Evolutionary conservation across 352 stramenopile genomes (phyloP).

Genomic region (Phytophthora ohioensis): DNA sequence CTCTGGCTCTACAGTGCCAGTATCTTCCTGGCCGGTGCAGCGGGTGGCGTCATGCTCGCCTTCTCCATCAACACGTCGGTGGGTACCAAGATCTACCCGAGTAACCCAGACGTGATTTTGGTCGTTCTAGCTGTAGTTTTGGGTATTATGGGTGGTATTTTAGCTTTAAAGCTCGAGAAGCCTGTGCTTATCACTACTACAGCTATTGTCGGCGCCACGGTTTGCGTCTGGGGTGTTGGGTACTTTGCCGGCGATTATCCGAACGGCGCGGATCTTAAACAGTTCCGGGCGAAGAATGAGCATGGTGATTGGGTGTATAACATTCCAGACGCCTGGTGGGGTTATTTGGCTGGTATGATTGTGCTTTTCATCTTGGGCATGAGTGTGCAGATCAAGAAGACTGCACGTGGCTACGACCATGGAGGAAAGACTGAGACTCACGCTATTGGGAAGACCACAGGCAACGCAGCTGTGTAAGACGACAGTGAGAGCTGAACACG

Average conservation of each 20-base stretch:
- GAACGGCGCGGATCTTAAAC: constrained; percentile 61
- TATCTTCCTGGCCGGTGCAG: constrained; percentile 59
- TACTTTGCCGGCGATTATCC: constrained; percentile 78
- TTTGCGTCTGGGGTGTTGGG: constrained; percentile 65
- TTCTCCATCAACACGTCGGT: constrained; percentile 62
- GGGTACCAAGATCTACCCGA: constrained; percentile 58
- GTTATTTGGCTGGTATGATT: constrained; percentile 67
- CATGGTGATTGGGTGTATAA: constrained; percentile 66
- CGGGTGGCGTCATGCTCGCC: constrained; percentile 58
- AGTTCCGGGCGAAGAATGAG: constrained; percentile 48
- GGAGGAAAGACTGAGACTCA: constrained; percentile 41
- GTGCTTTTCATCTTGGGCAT: constrained; percentile 69
- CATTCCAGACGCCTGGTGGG: constrained; percentile 79
- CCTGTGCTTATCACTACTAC: constrained; percentile 64
- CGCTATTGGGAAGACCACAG: constrained; percentile 37
- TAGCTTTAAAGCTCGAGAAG: constrained; percentile 69
- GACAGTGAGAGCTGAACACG: neutral
- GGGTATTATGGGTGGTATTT: constrained; percentile 47
- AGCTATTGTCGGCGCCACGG: constrained; percentile 61
- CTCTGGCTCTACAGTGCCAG: constrained; percentile 60
- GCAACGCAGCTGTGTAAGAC: constrained; percentile 38
- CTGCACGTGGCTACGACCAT: constrained; percentile 60
- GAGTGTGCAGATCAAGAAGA: constrained; percentile 72
- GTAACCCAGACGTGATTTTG: constrained; percentile 56
- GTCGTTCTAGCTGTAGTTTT: constrained; percentile 50